These are phyloP conservation scores for Colletotrichum karsti DNA, from an alignment of 2,329 filamentous ascomycete genomes.

Conservation along the genomic window DNA sequence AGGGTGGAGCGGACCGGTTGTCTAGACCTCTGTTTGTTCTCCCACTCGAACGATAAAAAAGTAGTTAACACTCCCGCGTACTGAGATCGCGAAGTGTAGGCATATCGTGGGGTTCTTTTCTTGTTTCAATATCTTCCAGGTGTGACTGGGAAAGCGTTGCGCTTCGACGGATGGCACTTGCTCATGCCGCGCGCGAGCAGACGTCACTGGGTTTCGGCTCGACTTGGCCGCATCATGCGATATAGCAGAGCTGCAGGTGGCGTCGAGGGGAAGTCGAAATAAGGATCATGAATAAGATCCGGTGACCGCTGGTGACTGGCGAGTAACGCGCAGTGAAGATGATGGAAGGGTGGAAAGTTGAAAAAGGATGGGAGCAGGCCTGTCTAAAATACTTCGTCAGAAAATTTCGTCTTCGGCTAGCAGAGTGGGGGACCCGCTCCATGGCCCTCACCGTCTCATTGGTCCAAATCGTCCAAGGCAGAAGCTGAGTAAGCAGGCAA, in stretches of 20 bases:
- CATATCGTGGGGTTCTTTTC: slow-evolving; percentile 60
- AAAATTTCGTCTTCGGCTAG: background rate
- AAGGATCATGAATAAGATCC: slow-evolving; percentile 3
- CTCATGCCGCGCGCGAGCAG: background rate
- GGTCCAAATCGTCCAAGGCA: background rate
- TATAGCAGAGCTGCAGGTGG: slow-evolving; percentile 24
- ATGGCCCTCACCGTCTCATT: too few relatives aligned
- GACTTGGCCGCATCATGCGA: slow-evolving; percentile 21
- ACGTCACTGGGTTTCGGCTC: too few relatives aligned
- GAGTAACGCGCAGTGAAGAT: background rate
- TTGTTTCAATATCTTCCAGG: background rate
- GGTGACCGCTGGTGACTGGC: background rate
- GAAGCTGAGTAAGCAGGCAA: slow-evolving; percentile 7
- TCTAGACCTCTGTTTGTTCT: slow-evolving; percentile 72
- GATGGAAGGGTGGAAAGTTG: background rate
- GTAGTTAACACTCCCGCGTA: slow-evolving; percentile 69
- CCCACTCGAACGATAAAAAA: slow-evolving; percentile 65
- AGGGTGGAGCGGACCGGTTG: slow-evolving; percentile 75
- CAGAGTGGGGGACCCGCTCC: background rate
- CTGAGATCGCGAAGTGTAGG: slow-evolving; percentile 67
- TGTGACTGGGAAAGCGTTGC: too few relatives aligned
- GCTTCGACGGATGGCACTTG: background rate
- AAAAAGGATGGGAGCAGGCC: background rate
- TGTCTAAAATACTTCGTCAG: background rate
- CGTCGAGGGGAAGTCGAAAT: background rate